A percentile compares a stretch with the other conserved stretches of the same genome.
Conservation (phyloP, 2,329 filamentous ascomycete species). For the Aureobasidium sp. region DNA sequence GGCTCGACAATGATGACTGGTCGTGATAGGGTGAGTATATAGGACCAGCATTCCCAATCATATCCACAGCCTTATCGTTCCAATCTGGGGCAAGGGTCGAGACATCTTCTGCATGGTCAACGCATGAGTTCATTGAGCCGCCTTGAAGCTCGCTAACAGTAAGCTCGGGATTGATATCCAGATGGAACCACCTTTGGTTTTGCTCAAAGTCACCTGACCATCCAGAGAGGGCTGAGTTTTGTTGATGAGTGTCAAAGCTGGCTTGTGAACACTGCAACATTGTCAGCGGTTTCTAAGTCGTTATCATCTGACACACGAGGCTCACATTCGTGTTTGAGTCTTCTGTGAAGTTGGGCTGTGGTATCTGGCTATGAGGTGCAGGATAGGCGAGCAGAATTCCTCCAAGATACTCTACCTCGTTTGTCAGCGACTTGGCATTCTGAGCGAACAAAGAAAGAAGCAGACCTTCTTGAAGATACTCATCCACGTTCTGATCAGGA, state of each 20-base stretch:
- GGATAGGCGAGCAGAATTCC: background rate
- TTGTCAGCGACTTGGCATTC: background rate
- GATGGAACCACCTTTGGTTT: background rate
- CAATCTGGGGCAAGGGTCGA: background rate
- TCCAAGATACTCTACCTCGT: background rate
- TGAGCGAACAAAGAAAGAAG: background rate
- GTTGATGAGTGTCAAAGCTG: background rate
- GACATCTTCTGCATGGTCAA: background rate
- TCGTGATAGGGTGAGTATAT: background rate
- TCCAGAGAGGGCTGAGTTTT: background rate
- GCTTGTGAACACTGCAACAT: background rate
- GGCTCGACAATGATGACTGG: background rate
- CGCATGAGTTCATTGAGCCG: background rate
- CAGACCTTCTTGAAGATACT: background rate
- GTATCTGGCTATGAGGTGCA: background rate
- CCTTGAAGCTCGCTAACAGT: background rate
- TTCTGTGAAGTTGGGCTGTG: background rate
- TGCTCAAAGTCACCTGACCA: background rate
- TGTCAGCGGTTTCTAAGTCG: background rate
- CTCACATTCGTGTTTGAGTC: background rate
- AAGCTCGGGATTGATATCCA: constrained; percentile 4
- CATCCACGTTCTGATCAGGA: background rate
- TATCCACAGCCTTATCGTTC: background rate
- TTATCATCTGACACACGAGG: background rate
- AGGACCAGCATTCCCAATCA: background rate